Evolutionary conservation across 495 filamentous ascomycete species (phyloP), one percentile per base, ranked within the genome.

Genomic region (Aspergillus conjunctus): DNA sequence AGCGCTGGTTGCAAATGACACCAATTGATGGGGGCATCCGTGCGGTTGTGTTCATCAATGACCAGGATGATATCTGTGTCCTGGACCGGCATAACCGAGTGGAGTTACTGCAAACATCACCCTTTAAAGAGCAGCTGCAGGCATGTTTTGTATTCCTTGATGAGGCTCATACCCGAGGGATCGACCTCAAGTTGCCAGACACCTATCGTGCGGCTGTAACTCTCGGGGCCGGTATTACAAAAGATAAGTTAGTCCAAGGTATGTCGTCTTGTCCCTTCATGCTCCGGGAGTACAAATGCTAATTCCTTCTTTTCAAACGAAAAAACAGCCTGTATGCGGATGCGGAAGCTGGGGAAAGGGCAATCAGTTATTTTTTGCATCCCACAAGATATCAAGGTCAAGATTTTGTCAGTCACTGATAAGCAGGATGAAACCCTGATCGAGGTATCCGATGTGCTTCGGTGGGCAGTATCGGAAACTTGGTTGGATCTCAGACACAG

Each of bases 221-320:
- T 0, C 74, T 93, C 0, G 88, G 89, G 0, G 78, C 85, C 0
- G 73, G 77, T n/a, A 69, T 90, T 6, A 88, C 87, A 0, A 92
- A 93, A 67, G 89, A 93, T 51, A 79, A 81, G 43, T 69, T 90
- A 1, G 87, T 91, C 0, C 91, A 94, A 84, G 88, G 88, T 90
- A 77, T 66, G 75, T 18, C 4, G n/a, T 49, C 31, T 44, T 49
- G 12, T 9, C 26, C 26, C 26, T n/a, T n/a, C n/a, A n/a, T n/a
- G 20, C 22, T 32, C 12, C 34, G 11, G 21, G 12, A 18, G 11
- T 32, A 52, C 9, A 7, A 30, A 18, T 6, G 11, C 12, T 44
- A n/a, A n/a, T n/a, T n/a, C n/a, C n/a, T n/a, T n/a, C n/a, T n/a
- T 26, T 2, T 26, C 26, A 9, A 51, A 44, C 39, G 46, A 51